These are phyloP conservation scores for Phyllostachys edulis DNA, from an alignment of 176 grass and related monocot species.

Conservation along the genomic window DNA sequence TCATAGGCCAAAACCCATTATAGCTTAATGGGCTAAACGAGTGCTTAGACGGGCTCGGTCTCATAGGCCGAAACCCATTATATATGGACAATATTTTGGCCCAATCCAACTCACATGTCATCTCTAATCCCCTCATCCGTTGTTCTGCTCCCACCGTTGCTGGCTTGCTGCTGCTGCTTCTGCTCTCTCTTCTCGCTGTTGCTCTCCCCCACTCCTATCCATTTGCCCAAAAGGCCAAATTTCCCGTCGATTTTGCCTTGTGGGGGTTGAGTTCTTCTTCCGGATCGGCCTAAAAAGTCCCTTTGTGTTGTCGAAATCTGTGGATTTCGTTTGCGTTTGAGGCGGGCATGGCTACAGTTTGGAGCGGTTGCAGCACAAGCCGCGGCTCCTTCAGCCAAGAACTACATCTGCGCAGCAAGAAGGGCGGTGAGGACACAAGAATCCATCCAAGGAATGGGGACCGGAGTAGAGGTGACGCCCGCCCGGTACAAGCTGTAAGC, in stretches of 20 bases:
- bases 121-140: constrained; percentile 20
- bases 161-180: background rate
- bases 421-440: background rate
- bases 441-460: background rate
- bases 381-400: constrained; percentile 28
- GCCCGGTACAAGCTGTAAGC: background rate
- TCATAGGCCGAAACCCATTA: background rate
- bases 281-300: background rate
- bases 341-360: constrained; percentile 42
- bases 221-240: background rate
- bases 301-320: background rate
- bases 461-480: background rate
- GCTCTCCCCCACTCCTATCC: background rate
- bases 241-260: background rate
- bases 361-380: constrained; percentile 55
- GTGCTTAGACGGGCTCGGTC: too few relatives aligned
- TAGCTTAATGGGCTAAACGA: too few relatives aligned
- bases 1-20: too few relatives aligned
- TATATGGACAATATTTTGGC: too few relatives aligned
- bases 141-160: background rate
- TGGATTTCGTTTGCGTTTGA: background rate
- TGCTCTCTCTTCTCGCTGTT: background rate
- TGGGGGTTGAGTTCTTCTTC: background rate
- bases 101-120: background rate
- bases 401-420: background rate